Evolutionary conservation across 495 filamentous ascomycete genomes (phyloP).

Genomic region (Astrothelium macrocarpum): DNA sequence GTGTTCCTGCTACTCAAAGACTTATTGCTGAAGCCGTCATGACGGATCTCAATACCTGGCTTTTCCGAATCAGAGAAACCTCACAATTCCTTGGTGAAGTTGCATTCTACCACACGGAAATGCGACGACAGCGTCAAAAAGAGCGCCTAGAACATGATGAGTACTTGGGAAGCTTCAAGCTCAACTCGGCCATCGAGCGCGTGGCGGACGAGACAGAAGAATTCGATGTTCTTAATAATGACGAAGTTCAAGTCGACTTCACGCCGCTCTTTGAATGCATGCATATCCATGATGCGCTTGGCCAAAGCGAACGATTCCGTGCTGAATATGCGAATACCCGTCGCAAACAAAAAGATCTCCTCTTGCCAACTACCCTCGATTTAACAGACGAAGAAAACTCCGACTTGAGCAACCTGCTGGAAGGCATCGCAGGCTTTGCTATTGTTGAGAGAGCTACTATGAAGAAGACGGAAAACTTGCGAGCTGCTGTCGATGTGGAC

Average conservation of each 20-base stretch:
- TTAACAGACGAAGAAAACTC: slow-evolving; percentile 62
- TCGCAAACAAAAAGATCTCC: slow-evolving; percentile 79
- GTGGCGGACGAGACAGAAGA: slow-evolving; percentile 93
- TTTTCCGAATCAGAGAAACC: slow-evolving; percentile 91
- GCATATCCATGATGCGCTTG: slow-evolving; percentile 93
- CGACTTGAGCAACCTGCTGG: slow-evolving; percentile 73
- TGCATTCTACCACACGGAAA: slow-evolving; percentile 89
- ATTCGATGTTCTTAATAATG: slow-evolving; percentile 88
- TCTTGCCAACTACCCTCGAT: slow-evolving; percentile 64
- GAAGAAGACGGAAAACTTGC: slow-evolving; percentile 68
- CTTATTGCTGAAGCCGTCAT: slow-evolving; percentile 94
- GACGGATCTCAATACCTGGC: slow-evolving; percentile 94
- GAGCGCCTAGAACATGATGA: slow-evolving; percentile 61
- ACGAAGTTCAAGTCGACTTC: slow-evolving; percentile 88
- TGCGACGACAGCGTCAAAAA: slow-evolving; percentile 75
- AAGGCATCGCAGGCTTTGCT: slow-evolving; percentile 91
- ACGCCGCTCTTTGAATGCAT: slow-evolving; percentile 89
- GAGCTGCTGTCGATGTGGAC: slow-evolving; percentile 83
- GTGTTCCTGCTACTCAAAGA: slow-evolving; percentile 83
- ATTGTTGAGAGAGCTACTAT: slow-evolving; percentile 94
- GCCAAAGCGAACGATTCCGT: slow-evolving; percentile 82
- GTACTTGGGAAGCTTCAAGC: slow-evolving; percentile 68
- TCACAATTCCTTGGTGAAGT: slow-evolving; percentile 92
- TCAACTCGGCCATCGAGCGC: slow-evolving; percentile 93
- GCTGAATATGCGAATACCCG: slow-evolving; percentile 84